Percentiles rank a stretch among this genome's conserved stretches.
Evolutionary conservation across 2,329 filamentous ascomycete species (phyloP).

Genomic region (Sporothrix sp.): DNA sequence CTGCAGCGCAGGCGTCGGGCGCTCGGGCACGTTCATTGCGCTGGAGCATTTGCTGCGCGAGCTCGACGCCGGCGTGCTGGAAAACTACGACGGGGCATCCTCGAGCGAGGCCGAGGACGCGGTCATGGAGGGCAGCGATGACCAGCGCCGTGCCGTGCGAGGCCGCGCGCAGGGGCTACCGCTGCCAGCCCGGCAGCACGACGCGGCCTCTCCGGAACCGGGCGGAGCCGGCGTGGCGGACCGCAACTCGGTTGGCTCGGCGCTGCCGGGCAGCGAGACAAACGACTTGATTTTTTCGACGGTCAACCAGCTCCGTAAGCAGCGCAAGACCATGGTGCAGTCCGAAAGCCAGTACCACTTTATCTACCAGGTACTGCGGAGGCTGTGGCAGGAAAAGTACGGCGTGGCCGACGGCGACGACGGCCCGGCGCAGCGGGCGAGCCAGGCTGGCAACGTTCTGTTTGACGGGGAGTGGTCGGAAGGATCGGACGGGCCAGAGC

Average conservation of each 20-base stretch:
- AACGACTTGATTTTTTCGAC: slow-evolving; percentile 52
- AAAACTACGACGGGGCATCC: slow-evolving; percentile 31
- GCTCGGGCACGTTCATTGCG: slow-evolving; percentile 91
- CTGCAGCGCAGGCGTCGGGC: slow-evolving; percentile 86
- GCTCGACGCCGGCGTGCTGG: slow-evolving; percentile 62
- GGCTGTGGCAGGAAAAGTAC: slow-evolving; percentile 62
- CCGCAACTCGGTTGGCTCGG: neutral
- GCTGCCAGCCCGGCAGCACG: neutral
- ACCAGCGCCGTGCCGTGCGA: neutral
- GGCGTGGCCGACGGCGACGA: slow-evolving; percentile 25
- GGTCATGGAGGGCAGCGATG: neutral
- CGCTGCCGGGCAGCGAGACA: neutral
- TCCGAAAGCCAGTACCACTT: slow-evolving; percentile 75
- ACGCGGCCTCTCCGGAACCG: neutral
- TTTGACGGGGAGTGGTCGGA: slow-evolving; percentile 18
- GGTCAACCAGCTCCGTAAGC: slow-evolving; percentile 72
- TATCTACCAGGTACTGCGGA: slow-evolving; percentile 75
- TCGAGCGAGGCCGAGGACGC: neutral
- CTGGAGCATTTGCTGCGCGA: slow-evolving; percentile 86
- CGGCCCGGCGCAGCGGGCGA: neutral
- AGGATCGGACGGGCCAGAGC: slow-evolving; percentile 25
- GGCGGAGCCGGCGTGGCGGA: neutral
- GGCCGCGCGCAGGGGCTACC: neutral
- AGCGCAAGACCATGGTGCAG: slow-evolving; percentile 94
- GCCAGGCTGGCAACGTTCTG: neutral